Base-by-base conservation (phyloP, 2,329 filamentous ascomycete species). In the Dactylellina haptotyla region DNA sequence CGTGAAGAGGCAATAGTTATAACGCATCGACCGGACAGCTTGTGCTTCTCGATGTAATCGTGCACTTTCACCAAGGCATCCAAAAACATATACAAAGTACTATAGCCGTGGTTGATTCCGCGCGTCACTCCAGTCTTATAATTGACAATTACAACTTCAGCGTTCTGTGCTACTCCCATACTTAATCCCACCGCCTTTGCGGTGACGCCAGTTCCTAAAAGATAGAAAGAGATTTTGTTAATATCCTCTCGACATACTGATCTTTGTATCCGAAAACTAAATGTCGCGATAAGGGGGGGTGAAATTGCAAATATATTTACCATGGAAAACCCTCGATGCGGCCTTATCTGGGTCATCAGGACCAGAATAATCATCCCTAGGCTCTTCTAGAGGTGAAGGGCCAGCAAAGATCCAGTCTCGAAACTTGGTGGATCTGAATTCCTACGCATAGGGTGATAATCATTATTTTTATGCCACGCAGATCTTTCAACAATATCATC, bases 361-460 rank as follows among this genome's bases (percentile, higher is more conserved):
- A 3, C 26, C 8, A 16, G 10, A 20, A 12, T 20, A 28, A 34
- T 46, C 39, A 43, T 54, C 59, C 12, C 37, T 37, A 30, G 30
- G 32, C 14, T 63, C 34, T 12, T 30, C 23, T 30, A 45, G 23
- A 10, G 37, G 14, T 25, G 9, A 8, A 1, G 46, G 46, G 0
- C 59, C 59, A 4, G 14, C 34, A 20, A 28, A 63, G 12, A 63
- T 63, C 59, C 59, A 54, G 18, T 54, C 46, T 23, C 34, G 16
- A 6, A 63, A 45, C 23, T 43, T 45, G 14, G 59, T 63, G 20
- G 41, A 28, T 28, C 30, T 45, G n/a, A 54, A 63, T 25, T 63
- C 59, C 34, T 63, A 16, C 9, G n/a, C n/a, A n/a, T n/a, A n/a
- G n/a, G n/a, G n/a, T n/a, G n/a, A n/a, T n/a, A n/a, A n/a, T n/a